Conservation (phyloP, 1,284 basidiomycete species). For the Melampsora abietis-canadensis region DNA sequence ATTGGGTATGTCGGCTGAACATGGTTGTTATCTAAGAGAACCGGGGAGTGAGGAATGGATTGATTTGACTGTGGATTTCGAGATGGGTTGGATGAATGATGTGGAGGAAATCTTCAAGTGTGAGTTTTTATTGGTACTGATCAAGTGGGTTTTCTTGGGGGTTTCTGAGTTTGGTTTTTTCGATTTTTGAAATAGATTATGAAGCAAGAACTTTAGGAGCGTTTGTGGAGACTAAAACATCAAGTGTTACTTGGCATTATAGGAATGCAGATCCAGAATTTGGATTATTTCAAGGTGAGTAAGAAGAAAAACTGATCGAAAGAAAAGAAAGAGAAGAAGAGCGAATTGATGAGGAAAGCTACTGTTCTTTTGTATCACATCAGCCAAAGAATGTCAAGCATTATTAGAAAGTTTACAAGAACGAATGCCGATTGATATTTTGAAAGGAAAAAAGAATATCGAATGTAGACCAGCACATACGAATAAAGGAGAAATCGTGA, state of each 20-base stretch:
- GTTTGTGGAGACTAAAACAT: constrained; percentile 94
- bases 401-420: constrained; percentile 74
- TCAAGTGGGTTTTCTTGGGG: background rate
- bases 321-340: background rate
- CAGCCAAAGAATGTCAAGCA: constrained; percentile 83
- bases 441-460: constrained; percentile 87
- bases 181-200: constrained; percentile 47
- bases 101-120: constrained; percentile 93
- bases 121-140: constrained; percentile 56
- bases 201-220: constrained; percentile 75
- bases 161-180: background rate
- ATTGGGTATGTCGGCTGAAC: constrained; percentile 91
- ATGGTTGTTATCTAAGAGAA: constrained; percentile 84
- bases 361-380: constrained; percentile 25
- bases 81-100: constrained; percentile 98
- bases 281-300: constrained; percentile 59
- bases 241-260: constrained; percentile 97
- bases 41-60: constrained; percentile 64
- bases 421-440: constrained; percentile 53
- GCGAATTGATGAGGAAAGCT: background rate
- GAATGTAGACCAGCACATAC: constrained; percentile 90
- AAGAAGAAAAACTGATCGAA: background rate
- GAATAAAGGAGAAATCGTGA: constrained; percentile 59
- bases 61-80: constrained; percentile 83
- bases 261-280: constrained; percentile 88